Conservation (phyloP, 1,284 basidiomycete species). For the Trametes sp. region DNA sequence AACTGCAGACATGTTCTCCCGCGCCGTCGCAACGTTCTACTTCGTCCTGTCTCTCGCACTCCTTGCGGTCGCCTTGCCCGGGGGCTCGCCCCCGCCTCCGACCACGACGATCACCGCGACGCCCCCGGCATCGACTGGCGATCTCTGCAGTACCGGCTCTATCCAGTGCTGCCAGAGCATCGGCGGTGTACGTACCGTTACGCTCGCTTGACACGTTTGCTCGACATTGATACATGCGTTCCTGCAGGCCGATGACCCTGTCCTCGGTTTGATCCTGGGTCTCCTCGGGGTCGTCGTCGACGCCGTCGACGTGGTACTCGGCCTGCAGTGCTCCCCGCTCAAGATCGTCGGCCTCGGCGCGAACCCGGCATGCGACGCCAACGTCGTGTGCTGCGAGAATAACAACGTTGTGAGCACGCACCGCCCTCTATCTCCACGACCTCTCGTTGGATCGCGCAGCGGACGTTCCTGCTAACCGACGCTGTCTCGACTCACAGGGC, state of each 20-base stretch:
- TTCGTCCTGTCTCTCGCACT: conserved; percentile 28
- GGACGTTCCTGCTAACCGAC: background rate
- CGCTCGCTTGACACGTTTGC: too few relatives aligned
- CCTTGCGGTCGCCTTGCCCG: conserved; percentile 36
- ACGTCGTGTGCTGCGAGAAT: conserved; percentile 36
- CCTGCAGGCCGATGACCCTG: conserved; percentile 23
- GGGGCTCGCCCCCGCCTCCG: conserved; percentile 21
- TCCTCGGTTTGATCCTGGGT: conserved; percentile 22
- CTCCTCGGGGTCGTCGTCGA: conserved; percentile 32
- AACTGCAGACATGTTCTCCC: conserved; percentile 27
- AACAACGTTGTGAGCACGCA: conserved; percentile 28
- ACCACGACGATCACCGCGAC: conserved; percentile 25
- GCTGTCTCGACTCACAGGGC: conserved; percentile 11
- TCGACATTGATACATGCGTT: background rate
- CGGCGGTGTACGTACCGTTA: conserved; percentile 10
- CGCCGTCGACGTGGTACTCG: conserved; percentile 29
- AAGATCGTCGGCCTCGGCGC: conserved; percentile 29
- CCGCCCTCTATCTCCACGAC: background rate
- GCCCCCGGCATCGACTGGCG: conserved; percentile 8
- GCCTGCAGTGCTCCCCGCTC: conserved; percentile 34
- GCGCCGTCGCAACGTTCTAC: conserved; percentile 23
- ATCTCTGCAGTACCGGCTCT: conserved; percentile 29
- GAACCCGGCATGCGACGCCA: conserved; percentile 25
- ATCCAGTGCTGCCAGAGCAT: conserved; percentile 32
- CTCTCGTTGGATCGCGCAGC: too few relatives aligned